Percentiles rank a stretch among this genome's conserved stretches.
These are phyloP conservation scores for sunflower (Helianthus annuus) DNA, from an alignment of 129 eudicot genomes.

Conservation along the genomic window HanXRQr2.0-SUNRISE NC_035446.2:160393871-160394370, in stretches of 20 bases:
- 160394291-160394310: not conserved
- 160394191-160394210: slow-evolving; percentile 17
- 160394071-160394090: not conserved
- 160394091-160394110: slow-evolving; percentile 18
- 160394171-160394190: slow-evolving; percentile 18
- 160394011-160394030: slow-evolving; percentile 20
- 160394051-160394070: not conserved
- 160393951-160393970: not conserved
- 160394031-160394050: slow-evolving; percentile 17
- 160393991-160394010: not conserved
- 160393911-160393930: slow-evolving; percentile 7
- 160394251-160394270: slow-evolving; percentile 11
- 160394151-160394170: slow-evolving; percentile 22
- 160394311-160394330: not conserved
- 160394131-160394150: slow-evolving; percentile 17
- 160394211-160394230: slow-evolving; percentile 20
- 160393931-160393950: slow-evolving; percentile 1
- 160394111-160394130: slow-evolving; percentile 7
- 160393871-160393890: slow-evolving; percentile 16
- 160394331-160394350: slow-evolving; percentile 19
- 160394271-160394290: slow-evolving; percentile 6
- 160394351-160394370: slow-evolving; percentile 3
- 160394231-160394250: slow-evolving; percentile 27
- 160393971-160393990: slow-evolving; percentile 15
- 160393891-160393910: slow-evolving; percentile 16